Conservation (phyloP, 768 basidiomycete genomes). For the Lactarius hatsudake region DNA sequence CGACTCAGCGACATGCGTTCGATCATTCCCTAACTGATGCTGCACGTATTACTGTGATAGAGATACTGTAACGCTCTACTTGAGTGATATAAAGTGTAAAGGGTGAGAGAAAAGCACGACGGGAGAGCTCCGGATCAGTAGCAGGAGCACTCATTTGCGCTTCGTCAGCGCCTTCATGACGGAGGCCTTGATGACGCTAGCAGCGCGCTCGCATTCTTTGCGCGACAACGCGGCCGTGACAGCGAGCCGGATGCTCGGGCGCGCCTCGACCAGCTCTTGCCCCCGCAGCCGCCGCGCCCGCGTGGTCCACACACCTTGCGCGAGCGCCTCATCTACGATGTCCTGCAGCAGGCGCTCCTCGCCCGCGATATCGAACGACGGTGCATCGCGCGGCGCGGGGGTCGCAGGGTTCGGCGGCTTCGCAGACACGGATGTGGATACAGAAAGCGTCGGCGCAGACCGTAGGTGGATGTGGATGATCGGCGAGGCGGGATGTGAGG, state of each 20-base stretch:
- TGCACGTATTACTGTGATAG: too few relatives aligned
- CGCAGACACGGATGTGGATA: conserved; percentile 27
- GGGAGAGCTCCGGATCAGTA: too few relatives aligned
- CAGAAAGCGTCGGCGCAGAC: conserved; percentile 28
- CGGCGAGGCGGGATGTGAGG: conserved; percentile 83
- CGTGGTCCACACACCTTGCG: conserved; percentile 82
- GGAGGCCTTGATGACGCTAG: conserved; percentile 58
- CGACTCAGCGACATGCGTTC: too few relatives aligned
- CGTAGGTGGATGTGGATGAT: conserved; percentile 85
- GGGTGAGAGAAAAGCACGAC: too few relatives aligned
- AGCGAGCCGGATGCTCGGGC: conserved; percentile 82
- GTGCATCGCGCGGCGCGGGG: conserved; percentile 45
- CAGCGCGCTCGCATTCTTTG: conserved; percentile 93
- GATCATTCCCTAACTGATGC: conserved; percentile 47
- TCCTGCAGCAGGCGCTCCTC: conserved; percentile 89
- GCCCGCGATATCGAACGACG: conserved; percentile 50
- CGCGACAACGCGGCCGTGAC: conserved; percentile 72
- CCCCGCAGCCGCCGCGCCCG: conserved; percentile 76
- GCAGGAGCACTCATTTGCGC: too few relatives aligned
- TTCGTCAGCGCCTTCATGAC: conserved; percentile 35
- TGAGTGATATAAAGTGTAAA: too few relatives aligned
- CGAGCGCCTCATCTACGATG: conserved; percentile 82
- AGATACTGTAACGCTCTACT: too few relatives aligned
- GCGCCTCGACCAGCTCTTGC: conserved; percentile 79
- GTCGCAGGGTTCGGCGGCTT: conserved; percentile 54